Conservation (phyloP, 345 rosid species). For the Eucalyptus polybractea region DNA sequence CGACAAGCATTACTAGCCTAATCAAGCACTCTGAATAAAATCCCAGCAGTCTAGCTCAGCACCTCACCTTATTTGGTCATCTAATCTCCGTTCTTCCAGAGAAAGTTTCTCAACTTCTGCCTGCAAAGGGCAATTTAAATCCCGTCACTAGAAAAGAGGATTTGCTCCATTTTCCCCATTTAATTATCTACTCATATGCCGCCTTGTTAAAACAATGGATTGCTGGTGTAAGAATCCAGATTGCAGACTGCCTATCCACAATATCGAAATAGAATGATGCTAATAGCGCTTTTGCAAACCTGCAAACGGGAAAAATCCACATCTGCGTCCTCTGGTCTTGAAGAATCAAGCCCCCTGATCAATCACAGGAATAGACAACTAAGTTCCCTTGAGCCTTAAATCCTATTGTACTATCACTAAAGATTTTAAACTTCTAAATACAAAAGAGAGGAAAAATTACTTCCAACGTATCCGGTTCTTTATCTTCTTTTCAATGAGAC, state of each 20-base stretch:
- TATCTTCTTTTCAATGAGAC: slow-evolving; percentile 89
- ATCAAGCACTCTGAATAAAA: background rate
- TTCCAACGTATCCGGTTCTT: slow-evolving; percentile 93
- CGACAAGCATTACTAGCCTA: slow-evolving; percentile 8
- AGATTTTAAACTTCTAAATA: background rate
- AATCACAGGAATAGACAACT: background rate
- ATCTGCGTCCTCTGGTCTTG: slow-evolving; percentile 44
- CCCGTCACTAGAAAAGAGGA: background rate
- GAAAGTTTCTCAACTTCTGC: slow-evolving; percentile 65
- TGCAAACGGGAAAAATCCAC: slow-evolving; percentile 45
- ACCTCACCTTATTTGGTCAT: slow-evolving; percentile 70
- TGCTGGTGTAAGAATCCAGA: background rate
- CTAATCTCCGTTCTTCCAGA: slow-evolving; percentile 56
- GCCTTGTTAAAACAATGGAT: background rate
- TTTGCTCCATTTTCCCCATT: background rate
- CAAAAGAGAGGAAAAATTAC: slow-evolving; percentile 17
- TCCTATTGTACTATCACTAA: background rate
- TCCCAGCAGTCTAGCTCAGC: slow-evolving; percentile 2
- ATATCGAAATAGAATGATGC: background rate
- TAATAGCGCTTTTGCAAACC: slow-evolving; percentile 18
- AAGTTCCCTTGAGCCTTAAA: background rate
- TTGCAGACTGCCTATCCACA: background rate
- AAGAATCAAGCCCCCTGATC: slow-evolving; percentile 68
- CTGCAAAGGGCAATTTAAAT: slow-evolving; percentile 24
- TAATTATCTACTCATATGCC: background rate